These are phyloP conservation scores for Hanseniaspora thailandica DNA, from an alignment of 805 yeast species.

Conservation along the genomic window DNA sequence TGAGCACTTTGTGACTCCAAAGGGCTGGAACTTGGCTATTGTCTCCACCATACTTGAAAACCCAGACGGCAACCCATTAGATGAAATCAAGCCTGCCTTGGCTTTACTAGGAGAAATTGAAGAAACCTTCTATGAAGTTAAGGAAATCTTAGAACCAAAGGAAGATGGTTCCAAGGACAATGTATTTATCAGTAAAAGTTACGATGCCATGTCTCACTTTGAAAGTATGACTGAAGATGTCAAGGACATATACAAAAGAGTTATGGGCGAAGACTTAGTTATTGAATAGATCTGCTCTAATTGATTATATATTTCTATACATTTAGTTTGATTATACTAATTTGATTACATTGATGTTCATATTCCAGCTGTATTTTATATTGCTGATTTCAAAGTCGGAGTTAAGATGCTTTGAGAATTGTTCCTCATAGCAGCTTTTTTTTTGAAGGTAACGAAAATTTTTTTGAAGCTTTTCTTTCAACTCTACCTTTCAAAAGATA, in stretches of 20 bases:
- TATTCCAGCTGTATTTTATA: no score
- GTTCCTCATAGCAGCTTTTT: neutral
- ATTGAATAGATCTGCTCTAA: slow-evolving; percentile 38
- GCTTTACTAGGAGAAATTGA: slow-evolving; percentile 67
- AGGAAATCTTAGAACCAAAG: slow-evolving; percentile 77
- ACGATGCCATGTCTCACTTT: slow-evolving; percentile 90
- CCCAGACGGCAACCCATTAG: slow-evolving; percentile 57
- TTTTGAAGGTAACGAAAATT: neutral
- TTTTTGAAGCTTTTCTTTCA: no score
- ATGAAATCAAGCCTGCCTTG: slow-evolving; percentile 88
- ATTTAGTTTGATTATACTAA: neutral
- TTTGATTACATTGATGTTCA: no score
- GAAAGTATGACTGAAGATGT: slow-evolving; percentile 95
- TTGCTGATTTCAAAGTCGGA: no score
- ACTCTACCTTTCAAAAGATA: no score
- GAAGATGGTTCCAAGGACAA: slow-evolving; percentile 73
- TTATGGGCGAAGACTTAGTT: slow-evolving; percentile 84
- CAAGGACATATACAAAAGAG: slow-evolving; percentile 81
- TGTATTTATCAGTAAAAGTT: slow-evolving; percentile 74
- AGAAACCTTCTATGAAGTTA: slow-evolving; percentile 87
- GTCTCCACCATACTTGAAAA: slow-evolving; percentile 92
- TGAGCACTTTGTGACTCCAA: slow-evolving; percentile 80
- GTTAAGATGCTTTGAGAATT: neutral
- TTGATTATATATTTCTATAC: neutral
- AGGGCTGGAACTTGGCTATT: slow-evolving; percentile 83